A percentile compares a stretch with the other conserved stretches of the same genome.
Evolutionary conservation across 495 filamentous ascomycete species (phyloP).

Genomic region (Neurospora discreta): DNA sequence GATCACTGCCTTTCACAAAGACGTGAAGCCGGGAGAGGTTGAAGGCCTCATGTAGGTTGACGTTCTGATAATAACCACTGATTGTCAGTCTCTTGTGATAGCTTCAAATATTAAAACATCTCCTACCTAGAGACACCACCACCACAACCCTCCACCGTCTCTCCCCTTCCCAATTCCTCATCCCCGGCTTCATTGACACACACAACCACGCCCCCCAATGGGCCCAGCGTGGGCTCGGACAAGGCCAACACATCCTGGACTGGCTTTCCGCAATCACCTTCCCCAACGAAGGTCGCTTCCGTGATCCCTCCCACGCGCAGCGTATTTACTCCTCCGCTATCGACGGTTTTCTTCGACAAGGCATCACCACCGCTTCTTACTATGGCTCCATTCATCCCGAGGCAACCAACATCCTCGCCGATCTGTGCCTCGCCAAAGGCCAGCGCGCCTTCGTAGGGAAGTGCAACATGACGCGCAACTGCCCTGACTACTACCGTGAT

Average conservation of each 20-base stretch:
- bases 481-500: constrained; percentile 50
- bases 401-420: constrained; percentile 48
- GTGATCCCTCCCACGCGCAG: constrained; percentile 40
- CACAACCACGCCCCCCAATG: constrained; percentile 59
- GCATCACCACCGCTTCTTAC: constrained; percentile 56
- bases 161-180: constrained; percentile 39
- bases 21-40: not conserved
- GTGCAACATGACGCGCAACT: constrained; percentile 53
- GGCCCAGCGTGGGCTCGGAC: constrained; percentile 48
- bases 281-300: constrained; percentile 48
- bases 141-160: constrained; percentile 25
- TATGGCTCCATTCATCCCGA: constrained; percentile 49
- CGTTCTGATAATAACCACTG: not conserved
- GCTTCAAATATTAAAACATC: not conserved
- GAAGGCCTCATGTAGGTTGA: not conserved
- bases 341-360: constrained; percentile 46
- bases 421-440: constrained; percentile 42
- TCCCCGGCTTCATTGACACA: constrained; percentile 53
- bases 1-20: constrained; percentile 24
- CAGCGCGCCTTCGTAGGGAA: constrained; percentile 58
- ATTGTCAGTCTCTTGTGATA: not conserved
- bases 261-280: constrained; percentile 54
- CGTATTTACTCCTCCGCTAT: constrained; percentile 44
- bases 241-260: constrained; percentile 45
- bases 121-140: not conserved